Conservation (phyloP, 106 monocot species). For the Xerophyta viscosa region DNA sequence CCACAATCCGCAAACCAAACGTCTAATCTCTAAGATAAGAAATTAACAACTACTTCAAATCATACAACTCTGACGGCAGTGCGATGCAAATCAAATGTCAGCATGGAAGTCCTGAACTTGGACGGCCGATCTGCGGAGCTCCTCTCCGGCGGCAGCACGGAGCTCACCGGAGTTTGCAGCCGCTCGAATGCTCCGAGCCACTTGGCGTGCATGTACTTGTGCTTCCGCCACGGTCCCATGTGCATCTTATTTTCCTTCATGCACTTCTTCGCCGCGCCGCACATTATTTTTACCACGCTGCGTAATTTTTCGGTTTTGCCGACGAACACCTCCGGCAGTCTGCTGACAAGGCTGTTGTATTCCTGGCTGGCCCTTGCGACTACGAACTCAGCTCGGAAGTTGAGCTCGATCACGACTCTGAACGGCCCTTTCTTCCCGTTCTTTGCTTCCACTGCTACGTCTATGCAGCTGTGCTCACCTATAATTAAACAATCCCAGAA, state of each 20-base stretch:
- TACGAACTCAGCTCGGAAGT: conserved; percentile 73
- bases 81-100: conserved; percentile 61
- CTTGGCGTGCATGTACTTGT: conserved; percentile 83
- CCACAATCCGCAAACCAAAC: too few relatives aligned
- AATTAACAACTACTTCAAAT: too few relatives aligned
- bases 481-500: background rate
- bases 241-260: conserved; percentile 94
- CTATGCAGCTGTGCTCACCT: conserved; percentile 85
- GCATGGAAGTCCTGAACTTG: conserved; percentile 54
- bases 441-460: conserved; percentile 42
- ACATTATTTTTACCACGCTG: conserved; percentile 60
- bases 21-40: too few relatives aligned
- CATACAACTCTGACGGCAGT: conserved; percentile 51
- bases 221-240: conserved; percentile 87
- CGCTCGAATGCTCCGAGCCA: conserved; percentile 66
- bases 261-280: conserved; percentile 73
- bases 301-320: conserved; percentile 58
- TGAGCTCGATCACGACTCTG: conserved; percentile 61
- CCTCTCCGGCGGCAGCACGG: background rate
- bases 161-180: background rate
- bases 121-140: conserved; percentile 1
- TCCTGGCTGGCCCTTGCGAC: conserved; percentile 61
- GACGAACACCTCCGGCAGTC: conserved; percentile 74
- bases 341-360: conserved; percentile 48
- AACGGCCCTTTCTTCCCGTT: conserved; percentile 20